Base-by-base conservation (phyloP, 192 early-diverging fungal genomes). In the Entophlyctis helioformis region DNA sequence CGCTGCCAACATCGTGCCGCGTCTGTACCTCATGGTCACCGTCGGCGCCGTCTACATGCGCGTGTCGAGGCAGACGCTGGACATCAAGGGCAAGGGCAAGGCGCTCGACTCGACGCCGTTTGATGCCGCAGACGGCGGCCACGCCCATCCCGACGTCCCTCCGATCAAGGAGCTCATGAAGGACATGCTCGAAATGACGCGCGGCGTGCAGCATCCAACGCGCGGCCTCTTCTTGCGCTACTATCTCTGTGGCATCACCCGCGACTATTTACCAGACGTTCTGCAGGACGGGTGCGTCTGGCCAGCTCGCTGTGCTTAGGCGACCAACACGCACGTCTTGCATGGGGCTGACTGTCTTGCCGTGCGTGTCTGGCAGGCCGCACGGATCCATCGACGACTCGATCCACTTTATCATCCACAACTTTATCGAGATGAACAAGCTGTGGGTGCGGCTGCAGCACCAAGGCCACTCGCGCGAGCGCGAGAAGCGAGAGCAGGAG, bases 401-500 rank as follows among this genome's bases (percentile, higher is more conserved):
- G 2, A 94, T 95, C 50, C 78, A 86, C 33, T 99, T 99, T 54
- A 93, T 89, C 48, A 63, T 99, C 29, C 91, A 85, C 36, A 97
- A 99, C 56, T 96, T 97, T 69, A 86, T 91, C 28, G 96, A 99
- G 70, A 99, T 95, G 92, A 99, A 99, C 69, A 99, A 99, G 69
- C 75, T 99, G 15, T 99, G 96, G 96, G 96, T 99, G 10, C 86
- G 96, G 0, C 60, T 99, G 53, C 96, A 99, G 64, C 86, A 92
- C 63, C 90, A 95, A 59, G 96, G 96, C 16, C 81, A 87, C 56
- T 86, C 82, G 33, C 68, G 87, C 8, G 96, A 99, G 59, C 80
- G 89, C 18, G 91, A 95, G 60, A 87, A 87, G 61, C 71, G 96
- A 24, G 96, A 99, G 60, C 75, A 82, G 44, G 96, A 99, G 81